These are phyloP conservation scores for Pleurozium schreberi DNA, from an alignment of 225 moss, liverwort and hornwort genomes.

Conservation along the genomic window DNA sequence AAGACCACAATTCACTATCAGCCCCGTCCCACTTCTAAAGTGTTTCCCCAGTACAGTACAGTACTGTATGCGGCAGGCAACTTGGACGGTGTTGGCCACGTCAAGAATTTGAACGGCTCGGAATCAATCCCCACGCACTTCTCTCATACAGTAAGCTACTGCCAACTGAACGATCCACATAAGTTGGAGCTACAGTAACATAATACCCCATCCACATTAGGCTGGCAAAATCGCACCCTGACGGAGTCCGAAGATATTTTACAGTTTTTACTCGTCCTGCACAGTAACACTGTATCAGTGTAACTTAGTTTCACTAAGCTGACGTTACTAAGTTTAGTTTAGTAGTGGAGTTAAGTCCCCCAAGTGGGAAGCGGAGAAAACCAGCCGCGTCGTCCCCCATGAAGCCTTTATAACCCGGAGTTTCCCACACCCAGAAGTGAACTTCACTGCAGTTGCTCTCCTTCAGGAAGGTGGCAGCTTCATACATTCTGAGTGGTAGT, in stretches of 20 bases:
- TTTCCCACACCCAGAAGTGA: background rate
- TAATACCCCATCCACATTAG: background rate
- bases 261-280: background rate
- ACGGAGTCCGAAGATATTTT: background rate
- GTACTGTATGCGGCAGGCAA: too few relatives aligned
- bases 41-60: background rate
- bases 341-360: too few relatives aligned
- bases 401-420: background rate
- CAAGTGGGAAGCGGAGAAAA: conserved; percentile 16
- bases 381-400: background rate
- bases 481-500: background rate
- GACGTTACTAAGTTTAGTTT: background rate
- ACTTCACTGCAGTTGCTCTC: background rate
- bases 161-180: background rate
- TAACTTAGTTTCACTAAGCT: background rate
- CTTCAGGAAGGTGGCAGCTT: background rate
- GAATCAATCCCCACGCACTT: background rate
- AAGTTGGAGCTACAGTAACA: background rate
- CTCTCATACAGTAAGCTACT: background rate
- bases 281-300: background rate
- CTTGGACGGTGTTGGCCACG: background rate
- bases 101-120: background rate
- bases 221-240: background rate
- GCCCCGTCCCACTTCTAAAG: background rate
- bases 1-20: background rate